These are phyloP conservation scores for Echeveria elegans DNA, from an alignment of 164 flowering plant genomes.

Conservation along the genomic window DNA sequence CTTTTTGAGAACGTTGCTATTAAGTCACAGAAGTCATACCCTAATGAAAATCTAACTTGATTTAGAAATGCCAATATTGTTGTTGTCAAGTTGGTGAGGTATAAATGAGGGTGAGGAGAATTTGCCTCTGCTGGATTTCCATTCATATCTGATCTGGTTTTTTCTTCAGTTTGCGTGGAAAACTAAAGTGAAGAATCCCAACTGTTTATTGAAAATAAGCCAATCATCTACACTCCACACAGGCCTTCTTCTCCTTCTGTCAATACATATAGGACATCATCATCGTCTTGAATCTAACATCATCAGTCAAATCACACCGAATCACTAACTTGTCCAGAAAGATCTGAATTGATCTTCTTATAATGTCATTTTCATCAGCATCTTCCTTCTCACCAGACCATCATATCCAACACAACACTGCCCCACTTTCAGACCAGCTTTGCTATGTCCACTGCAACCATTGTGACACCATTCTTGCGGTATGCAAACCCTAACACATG, in stretches of 20 bases:
- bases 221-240: not conserved
- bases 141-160: slow-evolving; percentile 2
- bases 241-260: not conserved
- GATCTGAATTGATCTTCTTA: slow-evolving; percentile 9
- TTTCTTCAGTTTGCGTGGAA: not conserved
- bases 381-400: slow-evolving; percentile 68
- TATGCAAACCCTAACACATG: slow-evolving; percentile 18
- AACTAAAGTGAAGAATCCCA: slow-evolving; percentile 1
- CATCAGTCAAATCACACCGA: slow-evolving; percentile 29
- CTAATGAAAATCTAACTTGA: not conserved
- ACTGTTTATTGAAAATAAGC: not conserved
- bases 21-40: not conserved
- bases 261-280: slow-evolving; percentile 4
- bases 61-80: not conserved
- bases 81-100: not conserved
- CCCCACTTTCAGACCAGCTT: slow-evolving; percentile 79
- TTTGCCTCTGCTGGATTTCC: slow-evolving; percentile 4
- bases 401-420: slow-evolving; percentile 27
- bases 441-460: slow-evolving; percentile 91
- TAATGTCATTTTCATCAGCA: slow-evolving; percentile 67
- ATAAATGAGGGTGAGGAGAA: not conserved
- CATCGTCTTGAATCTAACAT: slow-evolving; percentile 11
- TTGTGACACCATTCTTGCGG: slow-evolving; percentile 91
- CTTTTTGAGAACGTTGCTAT: not conserved
- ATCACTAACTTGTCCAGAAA: not conserved